A percentile compares a stretch with the other conserved stretches of the same genome.
These are phyloP conservation scores for Phytophthora pinifolia DNA, from an alignment of 352 stramenopile species.

Conservation along the genomic window DNA sequence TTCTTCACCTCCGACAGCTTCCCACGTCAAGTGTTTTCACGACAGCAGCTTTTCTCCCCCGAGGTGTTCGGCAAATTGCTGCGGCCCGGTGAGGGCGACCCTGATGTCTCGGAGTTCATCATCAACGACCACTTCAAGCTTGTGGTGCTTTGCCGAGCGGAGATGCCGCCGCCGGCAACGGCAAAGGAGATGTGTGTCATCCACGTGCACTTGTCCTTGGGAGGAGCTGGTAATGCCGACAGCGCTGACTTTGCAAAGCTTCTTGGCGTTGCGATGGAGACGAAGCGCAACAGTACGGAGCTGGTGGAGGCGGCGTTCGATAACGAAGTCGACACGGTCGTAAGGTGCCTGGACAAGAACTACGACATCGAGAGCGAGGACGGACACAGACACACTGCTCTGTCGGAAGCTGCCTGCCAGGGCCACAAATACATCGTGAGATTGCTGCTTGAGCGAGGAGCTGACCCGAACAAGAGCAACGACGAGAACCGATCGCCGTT, in stretches of 20 bases:
- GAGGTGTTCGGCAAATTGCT: conserved; percentile 54
- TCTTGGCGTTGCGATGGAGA: conserved; percentile 58
- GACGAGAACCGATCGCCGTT: conserved; percentile 82
- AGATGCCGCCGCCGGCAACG: conserved; percentile 46
- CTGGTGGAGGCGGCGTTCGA: conserved; percentile 91
- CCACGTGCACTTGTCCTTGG: conserved; percentile 34
- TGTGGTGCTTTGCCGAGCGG: conserved; percentile 60
- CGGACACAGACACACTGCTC: conserved; percentile 80
- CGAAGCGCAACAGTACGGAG: conserved; percentile 73
- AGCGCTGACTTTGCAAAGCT: conserved; percentile 42
- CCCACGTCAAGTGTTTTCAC: conserved; percentile 68
- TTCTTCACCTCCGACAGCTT: conserved; percentile 76
- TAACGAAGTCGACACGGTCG: conserved; percentile 71
- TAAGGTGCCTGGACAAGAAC: conserved; percentile 78
- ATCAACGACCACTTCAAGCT: conserved; percentile 89
- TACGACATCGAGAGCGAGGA: conserved; percentile 89
- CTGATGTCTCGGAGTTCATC: conserved; percentile 56
- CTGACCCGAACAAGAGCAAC: conserved; percentile 87
- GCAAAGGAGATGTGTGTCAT: conserved; percentile 72
- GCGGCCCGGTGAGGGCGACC: conserved; percentile 51
- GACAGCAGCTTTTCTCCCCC: conserved; percentile 66
- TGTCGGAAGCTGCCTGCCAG: conserved; percentile 88
- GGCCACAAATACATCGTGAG: conserved; percentile 68
- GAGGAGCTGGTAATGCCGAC: conserved; percentile 5
- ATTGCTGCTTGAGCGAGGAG: conserved; percentile 73